These are phyloP conservation scores for Fagus sylvatica DNA, from an alignment of 306 rosid species.

Conservation along the genomic window DNA sequence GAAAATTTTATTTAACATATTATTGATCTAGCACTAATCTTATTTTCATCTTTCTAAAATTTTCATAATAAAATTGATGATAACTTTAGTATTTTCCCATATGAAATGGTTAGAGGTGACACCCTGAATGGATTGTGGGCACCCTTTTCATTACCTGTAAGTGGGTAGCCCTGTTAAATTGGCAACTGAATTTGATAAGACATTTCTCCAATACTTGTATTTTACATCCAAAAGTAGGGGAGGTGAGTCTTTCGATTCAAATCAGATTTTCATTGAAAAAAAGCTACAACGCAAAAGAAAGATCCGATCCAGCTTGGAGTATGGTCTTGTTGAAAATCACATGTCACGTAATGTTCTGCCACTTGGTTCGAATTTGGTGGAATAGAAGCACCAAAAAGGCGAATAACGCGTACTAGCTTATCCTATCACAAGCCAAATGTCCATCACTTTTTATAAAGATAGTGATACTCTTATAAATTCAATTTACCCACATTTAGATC, in stretches of 20 bases:
- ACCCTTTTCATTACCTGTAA: neutral
- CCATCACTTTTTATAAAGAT: constrained; percentile 8
- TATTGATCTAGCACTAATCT: too few relatives aligned
- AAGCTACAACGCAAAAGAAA: neutral
- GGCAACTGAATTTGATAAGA: neutral
- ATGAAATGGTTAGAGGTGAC: neutral
- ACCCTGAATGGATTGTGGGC: neutral
- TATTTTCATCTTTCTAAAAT: too few relatives aligned
- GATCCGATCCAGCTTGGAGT: neutral
- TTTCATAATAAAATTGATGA: too few relatives aligned
- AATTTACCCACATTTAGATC: neutral
- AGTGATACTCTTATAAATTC: neutral
- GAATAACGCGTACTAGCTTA: constrained; percentile 37
- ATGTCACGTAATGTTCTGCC: constrained; percentile 24
- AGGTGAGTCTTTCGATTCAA: constrained; percentile 18
- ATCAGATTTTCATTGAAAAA: neutral
- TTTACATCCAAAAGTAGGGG: neutral
- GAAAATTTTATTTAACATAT: too few relatives aligned
- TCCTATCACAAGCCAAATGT: constrained; percentile 14
- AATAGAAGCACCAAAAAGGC: constrained; percentile 13
- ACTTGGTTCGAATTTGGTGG: constrained; percentile 16
- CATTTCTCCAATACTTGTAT: neutral
- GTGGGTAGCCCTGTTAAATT: neutral
- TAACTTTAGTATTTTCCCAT: too few relatives aligned
- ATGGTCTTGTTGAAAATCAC: neutral